Evolutionary conservation across 495 filamentous ascomycete species (phyloP), one percentile per base, ranked within the genome.

Genomic region (Astrocystis sublimbata): DNA sequence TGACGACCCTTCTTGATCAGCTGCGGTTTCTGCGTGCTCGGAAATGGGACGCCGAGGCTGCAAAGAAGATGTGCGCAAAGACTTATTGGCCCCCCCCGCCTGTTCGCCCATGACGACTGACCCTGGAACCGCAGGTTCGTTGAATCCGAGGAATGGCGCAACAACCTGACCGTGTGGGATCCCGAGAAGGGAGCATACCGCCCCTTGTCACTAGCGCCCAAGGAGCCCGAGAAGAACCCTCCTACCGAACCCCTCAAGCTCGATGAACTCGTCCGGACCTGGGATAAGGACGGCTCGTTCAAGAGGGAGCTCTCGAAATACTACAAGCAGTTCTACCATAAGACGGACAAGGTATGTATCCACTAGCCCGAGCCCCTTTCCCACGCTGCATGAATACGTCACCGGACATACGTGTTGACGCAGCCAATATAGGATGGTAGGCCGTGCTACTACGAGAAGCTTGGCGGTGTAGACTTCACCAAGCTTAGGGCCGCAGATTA

Each of bases 301-400:
- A 96, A 96, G 83, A 76, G 83, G 50, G 69, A 92, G 70, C 84
- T 98, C 46, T 94, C 92, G 79, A 78, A 93, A 73, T 97, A 89
- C 81, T 98, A 98, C 75, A 92, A 93, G 3, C 94, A 98, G 80
- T 98, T 94, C 81, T 98, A 98, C 76, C 94, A 98, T 84, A 97
- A 96, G 81, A 98, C 92, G 6, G 94, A 98, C 78, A 96, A 96
- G 83, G 93, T 94, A 77, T 17, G n/a, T n/a, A n/a, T n/a, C n/a
- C n/a, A n/a, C n/a, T n/a, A 26, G 5, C 21, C 28, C n/a, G 10
- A 52, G 49, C 61, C 40, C 31, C 33, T 46, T 51, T 26, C 54
- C 13, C 40, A 15, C 42, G 21, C 8, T 4, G 10, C 7, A 30
- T 43, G n/a, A n/a, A n/a, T n/a, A n/a, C n/a, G n/a, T n/a, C n/a